Conservation (phyloP, 1,139 yeast genomes). For the Entelexis paramagnoliae region DNA sequence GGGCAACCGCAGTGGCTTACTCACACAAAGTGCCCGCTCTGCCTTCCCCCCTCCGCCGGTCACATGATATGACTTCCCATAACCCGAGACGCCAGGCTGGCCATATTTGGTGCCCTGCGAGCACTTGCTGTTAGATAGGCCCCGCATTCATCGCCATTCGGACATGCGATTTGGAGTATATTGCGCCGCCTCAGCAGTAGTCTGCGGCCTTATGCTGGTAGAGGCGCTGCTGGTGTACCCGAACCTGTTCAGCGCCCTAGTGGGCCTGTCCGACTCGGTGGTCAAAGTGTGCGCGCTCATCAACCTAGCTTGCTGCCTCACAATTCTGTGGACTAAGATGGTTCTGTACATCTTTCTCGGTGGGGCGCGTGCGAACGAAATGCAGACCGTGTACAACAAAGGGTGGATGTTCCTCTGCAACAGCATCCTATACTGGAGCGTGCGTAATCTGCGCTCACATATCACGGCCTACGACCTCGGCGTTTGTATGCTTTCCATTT, state of each 20-base stretch:
- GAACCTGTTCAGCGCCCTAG: conserved; percentile 38
- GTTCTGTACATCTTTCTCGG: conserved; percentile 57
- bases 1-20: not conserved
- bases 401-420: conserved; percentile 16
- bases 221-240: conserved; percentile 27
- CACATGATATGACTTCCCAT: not conserved
- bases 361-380: conserved; percentile 59
- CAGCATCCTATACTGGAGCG: conserved; percentile 18
- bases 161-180: conserved; percentile 2
- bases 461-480: conserved; percentile 17
- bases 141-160: not conserved
- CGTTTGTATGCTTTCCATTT: conserved; percentile 14
- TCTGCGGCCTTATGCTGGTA: conserved; percentile 15
- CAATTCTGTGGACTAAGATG: conserved; percentile 37
- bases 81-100: conserved; percentile 6
- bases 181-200: conserved; percentile 11
- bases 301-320: conserved; percentile 38
- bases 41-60: not conserved
- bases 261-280: conserved; percentile 38
- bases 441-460: conserved; percentile 1
- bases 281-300: conserved; percentile 35
- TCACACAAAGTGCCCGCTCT: not conserved
- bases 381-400: conserved; percentile 61
- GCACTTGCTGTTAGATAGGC: not conserved
- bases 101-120: not conserved